Base-by-base conservation (phyloP, 2,329 filamentous ascomycete genomes). In the Fusarium nurragi region DNA sequence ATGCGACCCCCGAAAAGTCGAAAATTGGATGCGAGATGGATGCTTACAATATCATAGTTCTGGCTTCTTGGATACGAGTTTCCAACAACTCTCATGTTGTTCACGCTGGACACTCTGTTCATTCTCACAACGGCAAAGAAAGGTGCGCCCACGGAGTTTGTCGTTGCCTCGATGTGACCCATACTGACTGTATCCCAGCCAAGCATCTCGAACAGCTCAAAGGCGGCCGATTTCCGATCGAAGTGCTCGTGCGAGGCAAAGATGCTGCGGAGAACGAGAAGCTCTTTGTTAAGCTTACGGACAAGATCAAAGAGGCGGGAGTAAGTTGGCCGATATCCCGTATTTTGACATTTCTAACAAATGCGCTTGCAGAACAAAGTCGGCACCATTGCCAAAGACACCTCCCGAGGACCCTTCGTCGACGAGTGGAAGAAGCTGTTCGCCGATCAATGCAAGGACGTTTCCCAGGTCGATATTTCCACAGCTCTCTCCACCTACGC, bases 1-100 rank as follows among this genome's bases (percentile, higher is more conserved):
- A 84, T 76, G 90, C 74, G 40, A 50, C 39, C 50, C 19, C 46
- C 21, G 9, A 14, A 40, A 28, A 9, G n/a, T 18, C 26, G 28
- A 46, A 43, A 48, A 16, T 19, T 34, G 25, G 48, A 19, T 23
- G 41, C 39, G 25, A 52, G 43, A 45, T 44, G 30, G 21, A 54
- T 58, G 47, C 65, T 69, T 55, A 71, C 71, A 34, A 44, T 12
- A 62, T 38, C 68, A 60, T 77, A 97, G 94, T 97, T 98, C 79
- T 99, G 96, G 96, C 85, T 99, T 53, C 87, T 99, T 64, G 95
- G 95, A 73, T 99, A 99, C 83, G 95, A 99, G 78, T 99, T 99
- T 75, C 95, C 95, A 30, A 94, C 94, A 36, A 99, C 95, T 0
- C 83, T 99, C 65, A 93, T 99, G 83, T 85, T 99, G 49, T 89